phyloP scores from a whole-genome alignment of 352 stramenopile genomes.

The Globisporangium cederbergense region DNA sequence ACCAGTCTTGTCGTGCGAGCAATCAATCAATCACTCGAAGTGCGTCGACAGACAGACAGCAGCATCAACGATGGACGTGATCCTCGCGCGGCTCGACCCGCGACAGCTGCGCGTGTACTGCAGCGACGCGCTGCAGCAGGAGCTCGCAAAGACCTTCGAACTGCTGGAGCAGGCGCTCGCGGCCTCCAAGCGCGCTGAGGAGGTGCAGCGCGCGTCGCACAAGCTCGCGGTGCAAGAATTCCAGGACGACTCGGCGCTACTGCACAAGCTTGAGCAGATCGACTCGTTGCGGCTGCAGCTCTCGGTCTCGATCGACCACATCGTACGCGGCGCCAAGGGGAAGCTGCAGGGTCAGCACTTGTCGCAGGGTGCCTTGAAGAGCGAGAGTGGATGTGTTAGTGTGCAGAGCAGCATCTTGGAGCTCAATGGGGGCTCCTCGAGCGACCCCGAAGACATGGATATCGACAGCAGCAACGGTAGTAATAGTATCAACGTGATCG shows the following conservation, averaged over 20 bases:
- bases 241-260: conserved; percentile 12
- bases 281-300: conserved; percentile 17
- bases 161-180: conserved; percentile 15
- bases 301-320: conserved; percentile 17
- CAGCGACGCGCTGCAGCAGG: conserved; percentile 19
- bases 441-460: background rate
- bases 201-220: conserved; percentile 19
- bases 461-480: background rate
- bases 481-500: conserved; percentile 8
- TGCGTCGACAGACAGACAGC: background rate
- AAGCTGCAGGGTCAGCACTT: background rate
- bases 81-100: conserved; percentile 19
- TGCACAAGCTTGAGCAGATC: conserved; percentile 15
- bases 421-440: conserved; percentile 2
- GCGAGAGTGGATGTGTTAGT: background rate
- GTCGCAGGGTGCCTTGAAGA: conserved; percentile 3
- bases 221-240: conserved; percentile 14
- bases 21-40: no score
- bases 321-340: conserved; percentile 3
- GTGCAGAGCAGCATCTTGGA: background rate
- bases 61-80: conserved; percentile 20
- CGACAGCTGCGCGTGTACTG: conserved; percentile 21
- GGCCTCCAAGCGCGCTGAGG: conserved; percentile 16
- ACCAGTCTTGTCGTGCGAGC: no score
- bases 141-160: conserved; percentile 16